Conservation (phyloP, 768 basidiomycete genomes). For the Termitomyces eurrhizus region DNA sequence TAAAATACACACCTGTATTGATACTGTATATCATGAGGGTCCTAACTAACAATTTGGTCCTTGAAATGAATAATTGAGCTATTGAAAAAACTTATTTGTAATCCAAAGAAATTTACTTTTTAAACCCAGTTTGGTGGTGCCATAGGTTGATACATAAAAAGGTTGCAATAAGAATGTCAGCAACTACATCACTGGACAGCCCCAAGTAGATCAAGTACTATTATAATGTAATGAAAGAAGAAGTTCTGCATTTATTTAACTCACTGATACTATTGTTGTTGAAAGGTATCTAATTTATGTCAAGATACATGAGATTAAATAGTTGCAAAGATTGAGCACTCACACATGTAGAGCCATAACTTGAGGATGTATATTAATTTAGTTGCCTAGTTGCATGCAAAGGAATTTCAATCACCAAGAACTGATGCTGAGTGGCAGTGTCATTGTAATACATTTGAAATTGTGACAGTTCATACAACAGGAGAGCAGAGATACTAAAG, state of each 20-base stretch:
- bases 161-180: not conserved
- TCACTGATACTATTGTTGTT: not conserved
- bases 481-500: not conserved
- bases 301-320: not conserved
- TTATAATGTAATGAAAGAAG: not conserved
- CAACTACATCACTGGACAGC: not conserved
- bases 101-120: not conserved
- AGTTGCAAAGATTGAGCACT: no score
- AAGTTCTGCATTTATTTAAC: not conserved
- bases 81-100: no score
- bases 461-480: not conserved
- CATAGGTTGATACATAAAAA: not conserved
- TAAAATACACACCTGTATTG: not conserved
- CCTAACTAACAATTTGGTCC: not conserved
- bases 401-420: no score
- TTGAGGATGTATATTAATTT: not conserved
- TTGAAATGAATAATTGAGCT: not conserved
- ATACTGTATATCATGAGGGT: not conserved
- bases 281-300: not conserved
- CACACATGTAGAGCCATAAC: not conserved
- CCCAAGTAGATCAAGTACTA: not conserved
- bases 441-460: no score
- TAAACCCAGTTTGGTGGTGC: not conserved
- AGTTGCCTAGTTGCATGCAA: not conserved
- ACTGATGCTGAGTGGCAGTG: no score